phyloP scores from a whole-genome alignment of 2,329 filamentous ascomycete species.

The Ophiocordyceps camponoti-rufipedis region DNA sequence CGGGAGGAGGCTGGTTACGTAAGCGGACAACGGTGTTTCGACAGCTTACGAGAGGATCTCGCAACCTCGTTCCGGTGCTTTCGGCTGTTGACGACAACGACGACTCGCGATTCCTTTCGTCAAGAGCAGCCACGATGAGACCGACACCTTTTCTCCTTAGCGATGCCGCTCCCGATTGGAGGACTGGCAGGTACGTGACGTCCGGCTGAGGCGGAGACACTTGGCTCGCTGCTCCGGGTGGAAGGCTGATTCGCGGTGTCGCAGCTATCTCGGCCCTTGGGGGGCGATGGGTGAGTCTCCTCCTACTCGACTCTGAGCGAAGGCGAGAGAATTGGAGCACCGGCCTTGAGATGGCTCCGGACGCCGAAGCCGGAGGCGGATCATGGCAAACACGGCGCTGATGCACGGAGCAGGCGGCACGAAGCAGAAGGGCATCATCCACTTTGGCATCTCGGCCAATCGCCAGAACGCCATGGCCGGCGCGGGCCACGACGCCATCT shows the following conservation, averaged over 20 bases:
- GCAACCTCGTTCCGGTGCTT: slow-evolving; percentile 3
- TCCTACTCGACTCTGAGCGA: neutral
- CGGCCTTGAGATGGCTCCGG: neutral
- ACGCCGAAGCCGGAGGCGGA: neutral
- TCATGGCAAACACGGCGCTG: neutral
- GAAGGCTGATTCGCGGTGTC: slow-evolving; percentile 19
- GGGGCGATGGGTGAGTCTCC: neutral
- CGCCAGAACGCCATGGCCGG: slow-evolving; percentile 77
- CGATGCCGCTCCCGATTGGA: slow-evolving; percentile 15
- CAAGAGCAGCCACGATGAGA: slow-evolving; percentile 18
- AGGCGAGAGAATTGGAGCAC: neutral
- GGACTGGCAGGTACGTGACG: slow-evolving; percentile 16
- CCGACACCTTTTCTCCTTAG: slow-evolving; percentile 19
- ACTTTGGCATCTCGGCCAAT: slow-evolving; percentile 70
- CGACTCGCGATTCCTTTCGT: slow-evolving; percentile 7
- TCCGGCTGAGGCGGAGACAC: neutral
- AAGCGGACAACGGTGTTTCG: slow-evolving; percentile 8
- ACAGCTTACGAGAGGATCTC: slow-evolving; percentile 9
- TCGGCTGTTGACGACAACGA: slow-evolving; percentile 5
- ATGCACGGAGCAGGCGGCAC: slow-evolving; percentile 25
- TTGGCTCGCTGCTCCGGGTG: neutral
- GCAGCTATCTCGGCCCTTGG: neutral
- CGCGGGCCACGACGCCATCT: slow-evolving; percentile 62
- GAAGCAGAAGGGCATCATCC: slow-evolving; percentile 45
- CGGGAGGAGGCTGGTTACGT: slow-evolving; percentile 6